Base-by-base conservation (phyloP, 129 eudicot species). In the Ambrosia artemisiifolia region DNA sequence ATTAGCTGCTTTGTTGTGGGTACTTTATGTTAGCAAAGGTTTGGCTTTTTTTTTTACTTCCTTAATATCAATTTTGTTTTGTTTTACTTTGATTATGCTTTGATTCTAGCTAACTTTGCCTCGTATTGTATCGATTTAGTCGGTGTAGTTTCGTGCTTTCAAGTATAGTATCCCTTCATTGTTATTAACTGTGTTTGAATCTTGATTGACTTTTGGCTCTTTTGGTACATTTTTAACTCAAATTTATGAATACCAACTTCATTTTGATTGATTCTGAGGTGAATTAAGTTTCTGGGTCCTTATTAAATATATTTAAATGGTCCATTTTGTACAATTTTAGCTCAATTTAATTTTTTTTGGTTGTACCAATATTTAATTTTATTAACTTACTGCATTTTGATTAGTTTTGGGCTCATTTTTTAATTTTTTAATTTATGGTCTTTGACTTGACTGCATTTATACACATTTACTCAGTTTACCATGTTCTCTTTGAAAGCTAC, bases 11-110 rank as follows among this genome's bases (percentile, higher is more conserved):
- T 82, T 89, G 81, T 57, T 77, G 65, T 85, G 92, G 92, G 98
- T 94, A 0, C 65, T 94, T 44, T 87, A 83, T 73, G 91, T 94
- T 78, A 91, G 93, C 85, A 94, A 88, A 94, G 98, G 98, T 94
- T 67, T 57, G 90, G n/a, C 47, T 76, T 76, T 69, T 65, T n/a
- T 79, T 76, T 69, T 65, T n/a, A 76, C 55, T 59, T 43, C 48
- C 32, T 35, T 20, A 34, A 10, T 35, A 24, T 62, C 62, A 34
- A 3, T 16, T n/a, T 54, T n/a, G n/a, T 57, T 54, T 57, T 61
- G 12, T 48, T 69, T 69, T 48, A 30, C 24, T 68, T 48, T 35
- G 62, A n/a, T n/a, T n/a, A n/a, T n/a, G n/a, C n/a, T 33, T 72
- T 42, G n/a, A 49, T 48, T 70, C 24, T 55, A 75, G 64, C 72